Base-by-base conservation (phyloP, 441 rosid genomes). In the Raphanus hybrid region DNA sequence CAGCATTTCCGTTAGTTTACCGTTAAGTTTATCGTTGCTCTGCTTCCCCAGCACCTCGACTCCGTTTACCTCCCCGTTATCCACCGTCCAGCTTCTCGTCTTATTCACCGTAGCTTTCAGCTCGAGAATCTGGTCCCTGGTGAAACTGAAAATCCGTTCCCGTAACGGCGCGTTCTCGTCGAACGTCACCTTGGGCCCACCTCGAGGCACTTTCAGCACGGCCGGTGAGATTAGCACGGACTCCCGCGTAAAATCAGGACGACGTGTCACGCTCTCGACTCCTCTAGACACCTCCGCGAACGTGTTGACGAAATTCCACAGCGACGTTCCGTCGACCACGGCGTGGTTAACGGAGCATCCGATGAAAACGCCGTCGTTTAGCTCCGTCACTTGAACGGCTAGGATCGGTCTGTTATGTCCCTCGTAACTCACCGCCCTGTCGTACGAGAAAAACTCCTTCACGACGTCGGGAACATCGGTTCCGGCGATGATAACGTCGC, bases 301-400 rank as follows among this genome's bases (percentile, higher is more conserved):
- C 0, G 89, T 83, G 37, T 89, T 89, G 16, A 89, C 83, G 82
- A 89, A 89, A 66, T 87, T 84, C 94, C 94, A 89, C 23, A 89
- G 73, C 39, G 94, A 89, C 0, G 91, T 88, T 5, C 91, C 91
- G 78, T 89, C 94, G 1, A 59, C 20, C 3, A 88, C 87, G 35
- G 89, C 66, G 69, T 89, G 94, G 75, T 89, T 89, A 45, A 84
- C 80, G 16, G 89, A 62, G 50, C 87, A 84, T 0, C 89, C 89
- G 41, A 89, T 84, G 78, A 89, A 89, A 50, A 88, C 74, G 0
- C 89, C 90, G 76, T 87, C 93, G 2, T 67, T 69, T 1, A 89
- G 57, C 29, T 87, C 91, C 20, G 90, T 89, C 34, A 89, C 84
- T 29, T 87, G 91, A 54, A 89, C 91, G 8, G 90, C 88, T 50